Base-by-base conservation (phyloP, 306 rosid species). In the Vigna unguiculata region DNA sequence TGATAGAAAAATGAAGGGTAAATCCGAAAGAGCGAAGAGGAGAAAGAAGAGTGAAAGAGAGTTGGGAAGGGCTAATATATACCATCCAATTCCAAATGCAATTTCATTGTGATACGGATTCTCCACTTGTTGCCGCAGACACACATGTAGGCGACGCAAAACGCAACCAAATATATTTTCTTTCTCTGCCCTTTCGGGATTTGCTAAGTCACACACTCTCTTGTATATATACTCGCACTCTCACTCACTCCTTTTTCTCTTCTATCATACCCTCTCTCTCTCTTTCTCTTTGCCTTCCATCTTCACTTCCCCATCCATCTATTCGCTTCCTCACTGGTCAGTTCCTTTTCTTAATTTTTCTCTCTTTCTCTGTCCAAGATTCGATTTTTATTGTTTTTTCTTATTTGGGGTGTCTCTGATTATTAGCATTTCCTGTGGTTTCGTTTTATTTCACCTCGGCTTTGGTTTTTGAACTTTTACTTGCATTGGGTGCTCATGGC, bases 71-170 rank as follows among this genome's bases (percentile, higher is more conserved):
- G 48, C 4, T 12, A 52, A 16, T 60, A 34, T 75, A 9, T 34
- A 58, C 69, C 81, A 77, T 55, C 62, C 63, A 57, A 57, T 43
- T 43, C 48, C 48, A 3, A 19, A 25, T 14, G 20, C 60, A 78
- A 69, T 74, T 74, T 43, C 55, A 12, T 43, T 54, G 22, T 25
- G 78, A 78, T 81, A 78, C 87, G 83, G 87, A 88, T 88, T 88
- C 97, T 86, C 89, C 95, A 78, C 85, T 78, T 52, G n/a, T 61
- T 62, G 45, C 10, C 16, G 48, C 48, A 43, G 30, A 25, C 61
- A 15, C 45, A 9, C 45, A 9, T 3, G 2, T 8, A 40, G 13
- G 4, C 30, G 4, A 28, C 30, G 11, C 43, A 8, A 38, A 38
- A 58, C 49, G 0, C 65, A 7, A 19, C 28, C 79, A 16, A 32